Conservation (phyloP, 345 rosid genomes). For the Brassica cretica region DNA sequence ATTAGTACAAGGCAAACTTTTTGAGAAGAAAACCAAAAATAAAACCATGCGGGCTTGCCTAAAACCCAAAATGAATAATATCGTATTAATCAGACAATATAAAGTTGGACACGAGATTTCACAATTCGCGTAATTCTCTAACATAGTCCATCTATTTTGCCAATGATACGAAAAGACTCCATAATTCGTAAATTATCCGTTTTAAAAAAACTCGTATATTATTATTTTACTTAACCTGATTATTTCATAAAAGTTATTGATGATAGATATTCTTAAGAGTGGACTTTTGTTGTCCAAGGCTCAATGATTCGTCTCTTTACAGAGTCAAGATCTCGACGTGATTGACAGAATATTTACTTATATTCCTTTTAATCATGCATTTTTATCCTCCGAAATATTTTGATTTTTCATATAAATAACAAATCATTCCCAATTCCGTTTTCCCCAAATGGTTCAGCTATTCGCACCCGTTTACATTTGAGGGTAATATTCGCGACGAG, state of each 20-base stretch:
- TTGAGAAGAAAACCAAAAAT: no score
- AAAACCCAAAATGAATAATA: no score
- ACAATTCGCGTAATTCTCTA: no score
- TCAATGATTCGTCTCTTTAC: conserved; percentile 41
- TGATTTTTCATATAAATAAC: conserved; percentile 19
- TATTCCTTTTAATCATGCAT: conserved; percentile 35
- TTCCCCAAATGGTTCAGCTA: conserved; percentile 16
- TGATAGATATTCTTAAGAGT: conserved; percentile 33
- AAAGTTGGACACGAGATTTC: no score
- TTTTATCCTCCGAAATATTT: conserved; percentile 1
- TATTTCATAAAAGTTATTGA: conserved; percentile 4
- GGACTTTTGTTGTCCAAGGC: conserved; percentile 41
- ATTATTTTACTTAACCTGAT: not conserved
- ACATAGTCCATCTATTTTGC: not conserved
- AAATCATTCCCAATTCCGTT: conserved; percentile 3
- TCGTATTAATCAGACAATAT: no score
- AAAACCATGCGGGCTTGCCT: no score
- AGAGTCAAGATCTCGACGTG: conserved; percentile 38
- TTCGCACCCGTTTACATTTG: conserved; percentile 25
- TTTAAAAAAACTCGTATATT: not conserved
- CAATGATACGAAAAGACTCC: not conserved
- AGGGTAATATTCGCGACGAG: conserved; percentile 29
- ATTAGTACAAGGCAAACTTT: no score
- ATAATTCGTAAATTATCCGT: not conserved
- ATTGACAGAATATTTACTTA: conserved; percentile 40